These are phyloP conservation scores for Zymoseptoria ardabiliae DNA, from an alignment of 2,329 filamentous ascomycete species.

Conservation along the genomic window DNA sequence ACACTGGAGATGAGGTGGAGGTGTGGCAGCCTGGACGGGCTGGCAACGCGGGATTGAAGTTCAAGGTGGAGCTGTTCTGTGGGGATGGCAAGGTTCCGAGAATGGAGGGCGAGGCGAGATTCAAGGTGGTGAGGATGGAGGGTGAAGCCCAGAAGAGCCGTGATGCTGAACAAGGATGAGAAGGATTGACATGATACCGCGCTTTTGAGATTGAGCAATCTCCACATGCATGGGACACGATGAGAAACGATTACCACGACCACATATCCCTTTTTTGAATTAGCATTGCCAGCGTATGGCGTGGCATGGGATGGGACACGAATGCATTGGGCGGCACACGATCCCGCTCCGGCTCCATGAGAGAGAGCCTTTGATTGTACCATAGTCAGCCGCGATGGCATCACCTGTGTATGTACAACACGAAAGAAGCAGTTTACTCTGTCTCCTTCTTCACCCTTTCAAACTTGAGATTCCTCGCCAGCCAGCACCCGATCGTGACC, in stretches of 20 bases:
- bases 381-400: not conserved
- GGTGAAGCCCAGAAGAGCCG: not conserved
- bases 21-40: constrained; percentile 53
- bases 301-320: not conserved
- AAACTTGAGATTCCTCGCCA: constrained; percentile 29
- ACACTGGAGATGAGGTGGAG: constrained; percentile 69
- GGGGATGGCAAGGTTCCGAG: constrained; percentile 29
- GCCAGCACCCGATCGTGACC: constrained; percentile 36
- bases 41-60: constrained; percentile 31
- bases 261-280: not conserved
- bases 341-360: not conserved
- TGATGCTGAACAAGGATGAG: not conserved
- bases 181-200: not conserved
- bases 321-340: not conserved
- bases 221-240: not conserved
- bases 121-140: constrained; percentile 1
- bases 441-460: constrained; percentile 1
- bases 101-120: constrained; percentile 3
- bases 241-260: not conserved
- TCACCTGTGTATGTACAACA: not conserved
- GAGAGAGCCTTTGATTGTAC: not conserved
- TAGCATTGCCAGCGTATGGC: not conserved
- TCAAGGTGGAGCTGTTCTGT: constrained; percentile 38
- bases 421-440: not conserved
- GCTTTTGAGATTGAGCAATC: not conserved